phyloP scores from a whole-genome alignment of 164 flowering plant genomes.

The Sedum album region DNA sequence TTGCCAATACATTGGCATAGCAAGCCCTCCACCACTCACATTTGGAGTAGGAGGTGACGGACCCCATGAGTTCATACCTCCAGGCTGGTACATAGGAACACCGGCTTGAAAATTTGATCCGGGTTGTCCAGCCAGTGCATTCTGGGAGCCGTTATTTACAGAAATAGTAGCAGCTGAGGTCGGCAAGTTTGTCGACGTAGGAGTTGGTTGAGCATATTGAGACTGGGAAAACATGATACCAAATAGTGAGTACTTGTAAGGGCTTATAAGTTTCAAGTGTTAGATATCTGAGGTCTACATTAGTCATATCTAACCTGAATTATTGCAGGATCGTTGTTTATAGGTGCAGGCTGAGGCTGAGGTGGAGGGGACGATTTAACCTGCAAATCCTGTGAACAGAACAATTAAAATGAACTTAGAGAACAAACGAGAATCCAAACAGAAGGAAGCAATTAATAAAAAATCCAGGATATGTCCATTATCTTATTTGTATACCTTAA shows the following conservation, averaged over 20 bases:
- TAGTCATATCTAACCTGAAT: not conserved
- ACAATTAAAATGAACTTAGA: not conserved
- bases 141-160: constrained; percentile 41
- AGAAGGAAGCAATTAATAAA: not conserved
- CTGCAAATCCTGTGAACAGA: constrained; percentile 10
- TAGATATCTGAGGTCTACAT: not conserved
- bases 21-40: constrained; percentile 54
- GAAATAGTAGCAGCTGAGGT: constrained; percentile 41
- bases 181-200: constrained; percentile 53
- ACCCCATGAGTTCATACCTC: constrained; percentile 69
- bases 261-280: not conserved
- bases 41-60: constrained; percentile 54
- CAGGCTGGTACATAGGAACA: constrained; percentile 77
- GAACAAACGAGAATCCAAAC: not conserved
- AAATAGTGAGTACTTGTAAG: not conserved
- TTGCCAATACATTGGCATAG: constrained; percentile 92
- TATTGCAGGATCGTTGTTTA: constrained; percentile 1
- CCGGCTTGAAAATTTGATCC: constrained; percentile 65
- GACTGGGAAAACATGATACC: not conserved
- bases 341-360: constrained; percentile 6
- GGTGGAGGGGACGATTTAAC: constrained; percentile 6
- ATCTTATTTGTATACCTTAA: constrained; percentile 43
- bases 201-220: constrained; percentile 35
- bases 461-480: not conserved
- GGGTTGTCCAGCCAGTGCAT: constrained; percentile 44